Evolutionary conservation across 2,329 filamentous ascomycete genomes (phyloP).

Genomic region (Apiospora malaysiana): DNA sequence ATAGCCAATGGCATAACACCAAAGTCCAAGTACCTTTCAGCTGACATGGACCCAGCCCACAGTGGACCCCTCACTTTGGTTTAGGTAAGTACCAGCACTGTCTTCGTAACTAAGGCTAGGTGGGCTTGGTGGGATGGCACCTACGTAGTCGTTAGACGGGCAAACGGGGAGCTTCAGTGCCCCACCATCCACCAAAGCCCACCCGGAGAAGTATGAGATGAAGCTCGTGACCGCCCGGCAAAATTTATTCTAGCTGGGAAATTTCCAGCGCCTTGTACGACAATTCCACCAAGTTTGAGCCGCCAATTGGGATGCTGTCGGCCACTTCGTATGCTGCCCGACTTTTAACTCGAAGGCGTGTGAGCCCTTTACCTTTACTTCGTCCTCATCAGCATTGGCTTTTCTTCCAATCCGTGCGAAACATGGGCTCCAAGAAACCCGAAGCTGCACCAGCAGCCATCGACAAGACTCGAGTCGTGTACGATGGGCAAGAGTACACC

Average conservation of each 20-base stretch:
- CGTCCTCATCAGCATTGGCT: background rate
- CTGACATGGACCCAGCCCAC: background rate
- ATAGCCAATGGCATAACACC: slow-evolving; percentile 13
- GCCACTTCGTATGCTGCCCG: slow-evolving; percentile 22
- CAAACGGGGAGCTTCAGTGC: background rate
- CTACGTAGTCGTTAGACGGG: no score
- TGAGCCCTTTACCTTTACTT: background rate
- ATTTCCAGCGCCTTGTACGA: background rate
- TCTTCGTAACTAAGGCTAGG: no score
- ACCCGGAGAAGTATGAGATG: background rate
- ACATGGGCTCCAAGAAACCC: slow-evolving; percentile 34
- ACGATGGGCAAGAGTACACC: slow-evolving; percentile 56
- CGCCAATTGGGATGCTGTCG: slow-evolving; percentile 20
- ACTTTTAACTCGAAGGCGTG: slow-evolving; percentile 19
- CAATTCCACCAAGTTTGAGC: background rate
- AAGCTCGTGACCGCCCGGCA: slow-evolving; percentile 15
- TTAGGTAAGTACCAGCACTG: no score
- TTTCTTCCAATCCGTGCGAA: slow-evolving; percentile 26
- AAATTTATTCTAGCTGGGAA: background rate
- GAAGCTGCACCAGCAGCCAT: slow-evolving; percentile 33
- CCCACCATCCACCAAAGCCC: background rate
- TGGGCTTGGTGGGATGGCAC: background rate
- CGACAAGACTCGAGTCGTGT: slow-evolving; percentile 41
- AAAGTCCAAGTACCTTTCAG: background rate
- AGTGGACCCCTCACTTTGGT: background rate